These are phyloP conservation scores for Penicillium silybi DNA, from an alignment of 495 filamentous ascomycete species.

Conservation along the genomic window DNA sequence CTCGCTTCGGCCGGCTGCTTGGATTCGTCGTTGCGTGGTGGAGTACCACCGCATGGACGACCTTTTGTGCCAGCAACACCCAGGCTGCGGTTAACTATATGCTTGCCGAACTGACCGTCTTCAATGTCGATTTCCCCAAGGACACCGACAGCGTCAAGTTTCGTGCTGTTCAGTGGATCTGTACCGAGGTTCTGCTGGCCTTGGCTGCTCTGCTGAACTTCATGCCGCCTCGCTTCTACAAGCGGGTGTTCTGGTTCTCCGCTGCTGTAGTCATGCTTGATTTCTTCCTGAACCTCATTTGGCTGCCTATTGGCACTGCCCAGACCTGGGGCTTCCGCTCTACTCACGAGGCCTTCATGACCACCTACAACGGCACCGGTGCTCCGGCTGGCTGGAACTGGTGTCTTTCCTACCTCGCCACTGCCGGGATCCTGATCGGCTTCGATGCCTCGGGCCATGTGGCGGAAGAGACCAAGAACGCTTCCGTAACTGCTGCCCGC, in stretches of 20 bases:
- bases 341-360: slow-evolving; percentile 52
- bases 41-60: slow-evolving; percentile 58
- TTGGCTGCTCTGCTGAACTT: slow-evolving; percentile 44
- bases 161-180: slow-evolving; percentile 54
- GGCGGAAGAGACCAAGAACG: slow-evolving; percentile 56
- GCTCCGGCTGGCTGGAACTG: slow-evolving; percentile 55
- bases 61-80: slow-evolving; percentile 52
- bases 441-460: slow-evolving; percentile 56
- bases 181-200: slow-evolving; percentile 47
- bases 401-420: slow-evolving; percentile 56
- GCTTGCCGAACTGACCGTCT: slow-evolving; percentile 54
- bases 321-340: slow-evolving; percentile 54
- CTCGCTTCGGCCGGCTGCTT: slow-evolving; percentile 47
- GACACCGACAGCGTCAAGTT: slow-evolving; percentile 48
- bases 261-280: slow-evolving; percentile 49
- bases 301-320: slow-evolving; percentile 50
- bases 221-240: slow-evolving; percentile 41
- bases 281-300: slow-evolving; percentile 54
- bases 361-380: slow-evolving; percentile 55
- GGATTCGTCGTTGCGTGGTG: slow-evolving; percentile 57
- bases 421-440: slow-evolving; percentile 55
- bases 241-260: slow-evolving; percentile 46
- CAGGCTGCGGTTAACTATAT: slow-evolving; percentile 53
- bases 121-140: slow-evolving; percentile 46
- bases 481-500: slow-evolving; percentile 48